Evolutionary conservation across 2,329 filamentous ascomycete genomes (phyloP), one percentile per base, ranked within the genome.

Genomic region (Diaporthe vexans): DNA sequence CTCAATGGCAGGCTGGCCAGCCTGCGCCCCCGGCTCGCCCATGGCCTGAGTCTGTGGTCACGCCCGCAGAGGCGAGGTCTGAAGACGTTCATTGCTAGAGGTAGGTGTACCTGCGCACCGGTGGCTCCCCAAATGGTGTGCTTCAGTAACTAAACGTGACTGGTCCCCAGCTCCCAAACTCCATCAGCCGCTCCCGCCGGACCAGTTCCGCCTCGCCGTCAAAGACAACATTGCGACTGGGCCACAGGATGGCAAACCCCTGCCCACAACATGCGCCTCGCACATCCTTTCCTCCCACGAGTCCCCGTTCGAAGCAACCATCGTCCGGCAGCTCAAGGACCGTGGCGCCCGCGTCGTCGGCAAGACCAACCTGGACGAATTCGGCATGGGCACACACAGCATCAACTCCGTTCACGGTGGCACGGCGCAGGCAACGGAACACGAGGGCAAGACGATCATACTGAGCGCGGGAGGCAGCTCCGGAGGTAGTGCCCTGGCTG

Each of bases 281-380:
- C 85, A 85, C 26, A 93, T 95, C 72, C 89, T 98, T 54, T 81
- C 87, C n/a, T 86, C 86, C 76, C 94, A 95, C 82, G 85, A 83
- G 48, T 95, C 93, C 75, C 94, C 95, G 5, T 96, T 94, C 82
- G 91, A 95, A 81, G 95, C 96, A 24, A 96, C 94, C 11, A 92
- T 98, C 24, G 91, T 97, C 46, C 85, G 88, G 69, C 89, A 92
- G 78, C 87, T 98, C 46, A 88, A 89, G 73, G 81, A 85, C 37
- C 87, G 89, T 7, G 93, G 93, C 56, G 91, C 91, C 8, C 82
- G 88, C 8, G 82, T 96, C 2, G 87, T 92, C 1, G 93, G 93
- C 9, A 98, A 98, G 83, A 95, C 95, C 2, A 98, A 97, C 81
- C 91, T 98, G 87, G 97, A 98, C 84, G 97, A 84, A 77, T 84